Evolutionary conservation across 345 rosid species (phyloP).

Genomic region (Luvunga scandens): DNA sequence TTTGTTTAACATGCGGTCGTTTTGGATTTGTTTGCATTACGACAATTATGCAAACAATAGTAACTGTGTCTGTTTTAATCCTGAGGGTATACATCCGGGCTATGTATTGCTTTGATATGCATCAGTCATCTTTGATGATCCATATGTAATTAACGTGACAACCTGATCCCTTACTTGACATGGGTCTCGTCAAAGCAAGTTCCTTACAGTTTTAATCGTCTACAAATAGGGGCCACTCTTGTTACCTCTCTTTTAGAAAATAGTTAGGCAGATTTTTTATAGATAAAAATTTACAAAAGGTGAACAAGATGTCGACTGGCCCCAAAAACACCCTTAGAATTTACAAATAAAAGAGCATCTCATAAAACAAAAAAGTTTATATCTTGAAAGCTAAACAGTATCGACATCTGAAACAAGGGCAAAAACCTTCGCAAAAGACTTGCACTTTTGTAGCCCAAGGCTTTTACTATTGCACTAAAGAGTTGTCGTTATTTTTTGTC

Average conservation of each 20-base stretch:
- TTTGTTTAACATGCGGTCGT: neutral
- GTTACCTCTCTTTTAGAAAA: too few species aligned
- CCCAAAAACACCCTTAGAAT: too few species aligned
- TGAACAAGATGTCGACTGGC: too few species aligned
- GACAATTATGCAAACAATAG: neutral
- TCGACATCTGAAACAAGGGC: too few species aligned
- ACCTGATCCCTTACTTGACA: neutral
- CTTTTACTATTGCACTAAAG: neutral
- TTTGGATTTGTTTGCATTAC: neutral
- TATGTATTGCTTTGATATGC: neutral
- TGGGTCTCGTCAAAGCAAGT: neutral
- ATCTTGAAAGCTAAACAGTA: too few species aligned
- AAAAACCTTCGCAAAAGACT: too few species aligned
- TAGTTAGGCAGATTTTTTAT: too few species aligned
- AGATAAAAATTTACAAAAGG: too few species aligned
- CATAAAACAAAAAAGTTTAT: too few species aligned
- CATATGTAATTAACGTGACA: neutral
- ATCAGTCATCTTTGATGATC: neutral
- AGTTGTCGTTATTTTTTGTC: neutral
- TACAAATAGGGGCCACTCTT: too few species aligned
- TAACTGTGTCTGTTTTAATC: neutral
- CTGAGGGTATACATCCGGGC: neutral
- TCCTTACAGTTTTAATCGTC: neutral
- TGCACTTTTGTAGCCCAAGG: neutral
- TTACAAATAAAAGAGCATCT: too few species aligned